Evolutionary conservation across 768 basidiomycete species (phyloP).

Genomic region (Cyathus striatus): DNA sequence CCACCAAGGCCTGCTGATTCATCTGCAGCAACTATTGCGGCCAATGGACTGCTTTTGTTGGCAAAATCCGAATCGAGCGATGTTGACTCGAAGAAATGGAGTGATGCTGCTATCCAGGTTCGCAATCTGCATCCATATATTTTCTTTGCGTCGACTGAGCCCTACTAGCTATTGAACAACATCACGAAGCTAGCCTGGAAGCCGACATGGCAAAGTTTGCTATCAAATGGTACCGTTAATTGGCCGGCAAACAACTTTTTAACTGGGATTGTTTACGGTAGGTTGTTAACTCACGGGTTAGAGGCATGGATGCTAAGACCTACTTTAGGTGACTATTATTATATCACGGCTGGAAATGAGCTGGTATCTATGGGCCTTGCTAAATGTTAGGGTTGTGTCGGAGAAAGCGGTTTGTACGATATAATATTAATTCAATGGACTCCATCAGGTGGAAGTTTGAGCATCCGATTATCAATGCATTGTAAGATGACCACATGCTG

Average conservation of each 20-base stretch:
- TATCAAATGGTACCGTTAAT: constrained; percentile 65
- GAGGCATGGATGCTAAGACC: background rate
- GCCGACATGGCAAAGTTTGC: constrained; percentile 56
- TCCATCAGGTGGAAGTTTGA: no score
- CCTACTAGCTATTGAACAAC: constrained; percentile 34
- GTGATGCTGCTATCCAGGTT: constrained; percentile 44
- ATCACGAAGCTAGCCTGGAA: constrained; percentile 52
- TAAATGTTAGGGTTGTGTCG: no score
- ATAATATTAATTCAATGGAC: no score
- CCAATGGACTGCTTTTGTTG: constrained; percentile 54
- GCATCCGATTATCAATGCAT: no score
- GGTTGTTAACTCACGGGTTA: constrained; percentile 4
- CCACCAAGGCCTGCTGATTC: constrained; percentile 58
- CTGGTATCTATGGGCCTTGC: constrained; percentile 40
- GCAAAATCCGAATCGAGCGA: constrained; percentile 34
- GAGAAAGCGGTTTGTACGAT: no score
- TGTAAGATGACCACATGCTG: no score
- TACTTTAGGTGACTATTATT: constrained; percentile 56
- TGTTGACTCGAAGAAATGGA: constrained; percentile 33
- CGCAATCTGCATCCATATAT: constrained; percentile 6
- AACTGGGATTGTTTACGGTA: constrained; percentile 53
- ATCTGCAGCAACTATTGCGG: constrained; percentile 62
- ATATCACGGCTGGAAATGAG: constrained; percentile 49
- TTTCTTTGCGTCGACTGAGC: constrained; percentile 1
- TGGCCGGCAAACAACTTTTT: constrained; percentile 47